These are phyloP conservation scores for Gaeumannomyces tritici DNA, from an alignment of 2,329 filamentous ascomycete genomes.

Conservation along the genomic window DNA sequence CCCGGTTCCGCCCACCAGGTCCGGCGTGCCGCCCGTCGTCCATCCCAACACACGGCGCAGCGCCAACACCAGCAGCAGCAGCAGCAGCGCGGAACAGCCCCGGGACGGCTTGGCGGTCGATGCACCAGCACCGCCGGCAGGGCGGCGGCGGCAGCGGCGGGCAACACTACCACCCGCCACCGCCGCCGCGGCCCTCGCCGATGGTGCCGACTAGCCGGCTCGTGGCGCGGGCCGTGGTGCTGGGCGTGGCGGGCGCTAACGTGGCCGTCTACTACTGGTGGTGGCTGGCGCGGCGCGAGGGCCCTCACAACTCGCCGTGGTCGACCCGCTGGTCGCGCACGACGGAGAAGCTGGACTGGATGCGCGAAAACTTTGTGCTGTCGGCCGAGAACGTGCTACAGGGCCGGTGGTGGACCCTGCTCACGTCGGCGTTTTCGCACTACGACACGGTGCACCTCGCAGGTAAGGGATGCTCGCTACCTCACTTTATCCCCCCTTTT, in stretches of 20 bases:
- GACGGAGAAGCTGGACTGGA: neutral
- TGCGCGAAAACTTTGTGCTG: slow-evolving; percentile 12
- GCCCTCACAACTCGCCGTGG: neutral
- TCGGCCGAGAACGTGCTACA: slow-evolving; percentile 10
- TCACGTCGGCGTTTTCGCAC: slow-evolving; percentile 14
- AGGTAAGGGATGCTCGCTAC: too few relatives aligned
- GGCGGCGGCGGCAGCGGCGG: too few relatives aligned
- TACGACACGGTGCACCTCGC: slow-evolving; percentile 8
- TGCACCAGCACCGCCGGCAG: too few relatives aligned
- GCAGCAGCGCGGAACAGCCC: too few relatives aligned
- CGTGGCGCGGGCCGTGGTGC: neutral
- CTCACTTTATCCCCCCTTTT: neutral
- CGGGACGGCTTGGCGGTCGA: too few relatives aligned
- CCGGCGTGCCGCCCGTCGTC: neutral
- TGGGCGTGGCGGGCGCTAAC: neutral
- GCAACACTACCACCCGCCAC: neutral
- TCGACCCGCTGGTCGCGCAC: neutral
- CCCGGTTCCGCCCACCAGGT: neutral
- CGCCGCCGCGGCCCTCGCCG: neutral
- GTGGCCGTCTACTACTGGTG: neutral
- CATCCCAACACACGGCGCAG: too few relatives aligned
- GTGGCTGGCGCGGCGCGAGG: neutral
- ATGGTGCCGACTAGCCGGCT: neutral
- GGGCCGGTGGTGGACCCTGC: slow-evolving; percentile 14
- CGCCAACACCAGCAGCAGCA: too few relatives aligned